Evolutionary conservation across 2,329 filamentous ascomycete genomes (phyloP), one percentile per base, ranked within the genome.

Genomic region (Alternaria novae-zelandiae): DNA sequence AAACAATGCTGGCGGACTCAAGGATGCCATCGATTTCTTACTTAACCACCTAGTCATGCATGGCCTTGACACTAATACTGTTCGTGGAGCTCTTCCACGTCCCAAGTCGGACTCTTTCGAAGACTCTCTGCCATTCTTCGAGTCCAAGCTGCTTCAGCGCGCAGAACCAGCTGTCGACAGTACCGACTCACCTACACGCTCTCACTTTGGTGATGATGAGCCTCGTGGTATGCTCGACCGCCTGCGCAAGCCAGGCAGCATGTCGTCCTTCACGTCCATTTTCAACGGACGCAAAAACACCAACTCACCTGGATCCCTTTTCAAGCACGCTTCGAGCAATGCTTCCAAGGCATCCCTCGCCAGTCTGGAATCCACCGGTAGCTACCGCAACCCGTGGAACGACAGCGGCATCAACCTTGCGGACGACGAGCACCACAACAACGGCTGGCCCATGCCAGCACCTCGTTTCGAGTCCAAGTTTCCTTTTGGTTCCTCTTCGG

Each of bases 91-190:
- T n/a, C 96, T 98, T 69, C 94, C 95, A 20, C 91, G 96, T n/a
- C 96, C 96, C 67, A 97, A 98, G 83, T 98, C 96, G 1, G 96
- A 99, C 80, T 97, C 96, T 0, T 99, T 99, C 69, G 96, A 99
- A 79, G 95, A 99, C 73, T 97, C 95, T 8, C 86, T 98, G 56
- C 95, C 94, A 61, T 98, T 94, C 83, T 99, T 99, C 76, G 93
- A 97, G 78, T 97, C 95, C 3, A 98, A 97, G 83, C 87, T 99
- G 49, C 87, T 99, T 57, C 96, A 98, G 80, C 94, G 96, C 74
- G 94, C 95, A 5, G 94, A 95, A 36, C 88, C 91, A 5, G 88
- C 92, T 2, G 86, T 85, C 51, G 78, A 94, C 17, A 87, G 89
- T 13, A 94, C 92, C 5, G 95, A 98, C 78, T 97, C 94, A 21